phyloP scores from a whole-genome alignment of 306 rosid genomes.

The Quercus gilva region DNA sequence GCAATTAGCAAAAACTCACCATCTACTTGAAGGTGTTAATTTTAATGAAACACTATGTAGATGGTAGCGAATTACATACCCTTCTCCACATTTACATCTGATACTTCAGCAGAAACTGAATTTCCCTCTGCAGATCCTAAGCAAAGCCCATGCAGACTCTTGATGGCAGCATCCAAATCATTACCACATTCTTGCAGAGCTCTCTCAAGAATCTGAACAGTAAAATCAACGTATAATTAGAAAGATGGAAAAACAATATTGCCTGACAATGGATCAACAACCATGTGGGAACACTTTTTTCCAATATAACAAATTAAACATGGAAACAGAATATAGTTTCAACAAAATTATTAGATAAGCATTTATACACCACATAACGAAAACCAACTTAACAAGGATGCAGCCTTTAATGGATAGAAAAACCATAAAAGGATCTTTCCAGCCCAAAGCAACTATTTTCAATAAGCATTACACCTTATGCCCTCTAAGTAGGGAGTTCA shows the following conservation, averaged over 20 bases:
- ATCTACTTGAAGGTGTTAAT: neutral
- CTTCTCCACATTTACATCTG: constrained; percentile 33
- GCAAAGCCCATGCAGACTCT: constrained; percentile 61
- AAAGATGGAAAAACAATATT: neutral
- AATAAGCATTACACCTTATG: neutral
- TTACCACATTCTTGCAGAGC: constrained; percentile 74
- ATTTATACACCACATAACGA: neutral
- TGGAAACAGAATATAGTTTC: neutral
- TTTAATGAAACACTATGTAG: neutral
- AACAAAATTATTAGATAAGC: neutral
- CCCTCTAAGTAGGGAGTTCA: neutral
- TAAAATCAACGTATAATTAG: constrained; percentile 14
- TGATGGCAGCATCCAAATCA: constrained; percentile 84
- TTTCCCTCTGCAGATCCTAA: constrained; percentile 46
- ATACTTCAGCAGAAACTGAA: constrained; percentile 29
- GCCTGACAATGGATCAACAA: neutral
- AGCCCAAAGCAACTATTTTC: neutral
- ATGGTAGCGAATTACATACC: constrained; percentile 33
- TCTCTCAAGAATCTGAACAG: constrained; percentile 72
- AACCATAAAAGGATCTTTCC: neutral
- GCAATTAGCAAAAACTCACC: neutral
- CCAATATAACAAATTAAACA: neutral
- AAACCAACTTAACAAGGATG: neutral
- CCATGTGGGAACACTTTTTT: neutral
- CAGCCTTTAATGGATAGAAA: neutral